Evolutionary conservation across 768 basidiomycete genomes (phyloP), one percentile per base, ranked within the genome.

Genomic region (Chalciporus piperatus): DNA sequence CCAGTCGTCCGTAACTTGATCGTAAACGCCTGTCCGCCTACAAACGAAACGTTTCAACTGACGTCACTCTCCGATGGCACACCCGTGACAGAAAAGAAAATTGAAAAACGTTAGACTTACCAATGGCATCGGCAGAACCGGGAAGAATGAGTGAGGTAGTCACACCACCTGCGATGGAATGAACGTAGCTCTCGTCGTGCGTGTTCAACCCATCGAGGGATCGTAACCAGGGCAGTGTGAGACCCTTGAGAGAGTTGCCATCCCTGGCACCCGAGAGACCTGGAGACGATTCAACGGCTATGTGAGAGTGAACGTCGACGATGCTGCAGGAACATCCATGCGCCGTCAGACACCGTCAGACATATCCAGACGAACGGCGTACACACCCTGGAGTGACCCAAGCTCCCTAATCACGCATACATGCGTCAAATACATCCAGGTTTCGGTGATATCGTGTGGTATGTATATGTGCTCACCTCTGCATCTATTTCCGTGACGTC

Each of bases 71-170:
- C 51, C 23, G 1, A 25, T 16, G 23, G 17, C 51, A 20, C 9
- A 42, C n/a, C 13, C 2, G 33, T 32, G 30, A 32, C 13, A 13
- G 8, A 8, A 32, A 32, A 13, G 30, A 32, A 13, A 4, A 32
- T 4, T 9, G 22, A 17, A 16, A 16, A 41, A 20, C 27, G 23
- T 4, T 10, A n/a, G 22, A n/a, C 7, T 9, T 50, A 82, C 83
- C 84, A 12, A 86, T 86, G 25, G 80, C 81, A 51, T 80, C 70
- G 1, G 76, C 79, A 44, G 78, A 82, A 1, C 89, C 89, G 1
- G 89, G 89, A 0, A 92, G 75, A n/a, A 91, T 72, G 47, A 88
- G 79, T 3, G 83, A 81, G 3, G 85, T 87, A 0, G 90, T 89
- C 6, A 90, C 80, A 0, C 79, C 90, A 2, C 90, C 90, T 0